phyloP scores from a whole-genome alignment of 2,329 filamentous ascomycete genomes.

The Neofusicoccum umdonicola region DNA sequence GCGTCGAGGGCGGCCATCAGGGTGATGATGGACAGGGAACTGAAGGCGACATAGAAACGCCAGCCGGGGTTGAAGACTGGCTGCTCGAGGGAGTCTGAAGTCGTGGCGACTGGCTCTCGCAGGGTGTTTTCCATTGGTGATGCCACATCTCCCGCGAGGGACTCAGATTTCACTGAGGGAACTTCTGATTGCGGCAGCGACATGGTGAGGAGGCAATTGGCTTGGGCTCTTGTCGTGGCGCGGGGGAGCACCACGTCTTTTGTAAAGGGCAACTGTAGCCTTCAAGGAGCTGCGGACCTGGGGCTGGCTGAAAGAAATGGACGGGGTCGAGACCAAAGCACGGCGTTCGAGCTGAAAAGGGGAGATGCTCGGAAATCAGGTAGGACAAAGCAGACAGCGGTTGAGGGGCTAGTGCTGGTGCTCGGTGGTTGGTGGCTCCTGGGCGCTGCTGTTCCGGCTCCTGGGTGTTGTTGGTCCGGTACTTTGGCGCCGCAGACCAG shows the following conservation, averaged over 20 bases:
- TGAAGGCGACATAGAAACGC: conserved; percentile 40
- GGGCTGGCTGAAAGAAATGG: background rate
- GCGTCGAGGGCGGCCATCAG: conserved; percentile 65
- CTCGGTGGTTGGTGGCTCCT: too few relatives aligned
- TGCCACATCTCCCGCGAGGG: background rate
- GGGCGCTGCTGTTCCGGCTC: too few relatives aligned
- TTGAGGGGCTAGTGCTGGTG: background rate
- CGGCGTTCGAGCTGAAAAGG: background rate
- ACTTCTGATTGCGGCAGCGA: background rate
- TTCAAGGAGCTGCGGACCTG: background rate
- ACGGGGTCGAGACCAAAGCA: background rate
- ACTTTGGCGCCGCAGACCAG: background rate
- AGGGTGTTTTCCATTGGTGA: background rate
- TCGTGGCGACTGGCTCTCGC: background rate
- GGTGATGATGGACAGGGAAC: conserved; percentile 54
- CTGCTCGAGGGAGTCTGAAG: background rate
- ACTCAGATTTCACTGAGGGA: background rate
- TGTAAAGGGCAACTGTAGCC: background rate
- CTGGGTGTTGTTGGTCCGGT: too few relatives aligned
- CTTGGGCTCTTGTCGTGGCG: too few relatives aligned
- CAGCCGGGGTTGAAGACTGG: conserved; percentile 12
- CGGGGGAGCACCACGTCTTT: background rate
- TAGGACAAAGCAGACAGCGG: background rate
- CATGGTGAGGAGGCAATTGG: background rate
- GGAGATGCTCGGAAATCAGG: background rate